Conservation (phyloP, 768 basidiomycete genomes). For the Tulasnella sp. region DNA sequence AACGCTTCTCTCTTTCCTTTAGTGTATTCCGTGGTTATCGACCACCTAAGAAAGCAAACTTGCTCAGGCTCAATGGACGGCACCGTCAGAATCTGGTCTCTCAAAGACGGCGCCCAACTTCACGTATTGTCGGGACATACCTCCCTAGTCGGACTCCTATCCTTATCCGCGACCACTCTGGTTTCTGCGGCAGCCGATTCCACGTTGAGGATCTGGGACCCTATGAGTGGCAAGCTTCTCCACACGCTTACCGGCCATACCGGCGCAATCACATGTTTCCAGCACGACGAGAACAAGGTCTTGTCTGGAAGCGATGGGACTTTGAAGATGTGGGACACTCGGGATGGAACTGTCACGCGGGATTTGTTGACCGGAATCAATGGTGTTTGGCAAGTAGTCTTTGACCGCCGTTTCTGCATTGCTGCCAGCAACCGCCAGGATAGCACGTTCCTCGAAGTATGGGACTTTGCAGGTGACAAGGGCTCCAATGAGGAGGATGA, state of each 20-base stretch:
- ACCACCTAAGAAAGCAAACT: conserved; percentile 78
- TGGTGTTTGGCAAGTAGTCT: conserved; percentile 97
- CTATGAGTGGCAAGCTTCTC: conserved; percentile 70
- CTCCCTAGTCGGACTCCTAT: conserved; percentile 89
- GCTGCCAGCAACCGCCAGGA: conserved; percentile 84
- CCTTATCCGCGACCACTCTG: conserved; percentile 80
- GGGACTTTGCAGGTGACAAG: conserved; percentile 74
- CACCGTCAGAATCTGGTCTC: conserved; percentile 91
- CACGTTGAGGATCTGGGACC: conserved; percentile 92
- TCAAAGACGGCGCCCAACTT: conserved; percentile 72
- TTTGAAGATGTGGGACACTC: conserved; percentile 96
- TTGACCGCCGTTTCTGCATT: conserved; percentile 90
- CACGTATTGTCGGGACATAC: conserved; percentile 86
- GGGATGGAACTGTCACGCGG: conserved; percentile 77
- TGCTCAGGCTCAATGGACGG: conserved; percentile 99
- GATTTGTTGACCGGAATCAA: conserved; percentile 88
- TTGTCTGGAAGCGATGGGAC: conserved; percentile 93
- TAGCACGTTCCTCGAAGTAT: conserved; percentile 77
- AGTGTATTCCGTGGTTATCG: conserved; percentile 96
- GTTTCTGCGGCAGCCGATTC: conserved; percentile 97
- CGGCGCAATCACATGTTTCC: conserved; percentile 99
- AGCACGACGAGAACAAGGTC: conserved; percentile 97
- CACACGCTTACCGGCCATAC: conserved; percentile 86
- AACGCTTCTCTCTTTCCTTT: conserved; percentile 12
- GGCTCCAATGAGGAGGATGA: conserved; percentile 42